These are phyloP conservation scores for Dendrobium officinale DNA, from an alignment of 106 monocot species.

Conservation along the genomic window DNA sequence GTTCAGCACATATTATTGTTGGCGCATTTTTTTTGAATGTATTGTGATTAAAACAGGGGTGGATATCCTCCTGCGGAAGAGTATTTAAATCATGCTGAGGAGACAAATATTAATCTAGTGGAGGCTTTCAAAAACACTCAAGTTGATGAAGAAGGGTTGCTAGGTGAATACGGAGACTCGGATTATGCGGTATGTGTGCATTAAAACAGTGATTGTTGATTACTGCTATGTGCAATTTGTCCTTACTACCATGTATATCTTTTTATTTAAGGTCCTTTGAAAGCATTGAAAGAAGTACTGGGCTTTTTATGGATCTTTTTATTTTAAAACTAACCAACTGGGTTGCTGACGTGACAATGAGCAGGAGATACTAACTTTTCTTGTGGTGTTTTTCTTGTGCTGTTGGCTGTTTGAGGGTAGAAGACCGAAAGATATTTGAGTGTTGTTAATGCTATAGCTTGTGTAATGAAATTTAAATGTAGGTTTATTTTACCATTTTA, in stretches of 20 bases:
- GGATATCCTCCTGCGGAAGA: slow-evolving; percentile 62
- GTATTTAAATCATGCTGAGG: slow-evolving; percentile 47
- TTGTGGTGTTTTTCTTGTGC: not conserved
- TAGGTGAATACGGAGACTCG: slow-evolving; percentile 58
- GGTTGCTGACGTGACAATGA: not conserved
- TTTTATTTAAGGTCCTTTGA: not conserved
- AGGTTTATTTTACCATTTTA: too few species aligned
- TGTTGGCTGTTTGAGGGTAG: too few species aligned
- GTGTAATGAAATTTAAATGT: too few species aligned
- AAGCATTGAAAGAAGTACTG: not conserved
- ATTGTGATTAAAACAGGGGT: slow-evolving; percentile 25
- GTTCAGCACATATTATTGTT: not conserved
- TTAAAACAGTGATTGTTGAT: not conserved
- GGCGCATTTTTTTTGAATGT: too few species aligned
- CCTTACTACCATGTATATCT: not conserved
- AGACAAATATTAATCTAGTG: slow-evolving; percentile 40
- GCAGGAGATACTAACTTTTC: not conserved
- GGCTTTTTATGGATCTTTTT: not conserved
- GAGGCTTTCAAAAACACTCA: slow-evolving; percentile 83
- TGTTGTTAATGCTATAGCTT: too few species aligned
- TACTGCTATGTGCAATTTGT: not conserved
- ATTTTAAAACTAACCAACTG: not conserved
- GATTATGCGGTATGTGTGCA: slow-evolving; percentile 35
- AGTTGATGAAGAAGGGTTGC: slow-evolving; percentile 28
- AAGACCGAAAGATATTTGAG: too few species aligned